Conservation (phyloP, 108 stramenopile genomes). For the Chaetoceros tenuissimus region DNA sequence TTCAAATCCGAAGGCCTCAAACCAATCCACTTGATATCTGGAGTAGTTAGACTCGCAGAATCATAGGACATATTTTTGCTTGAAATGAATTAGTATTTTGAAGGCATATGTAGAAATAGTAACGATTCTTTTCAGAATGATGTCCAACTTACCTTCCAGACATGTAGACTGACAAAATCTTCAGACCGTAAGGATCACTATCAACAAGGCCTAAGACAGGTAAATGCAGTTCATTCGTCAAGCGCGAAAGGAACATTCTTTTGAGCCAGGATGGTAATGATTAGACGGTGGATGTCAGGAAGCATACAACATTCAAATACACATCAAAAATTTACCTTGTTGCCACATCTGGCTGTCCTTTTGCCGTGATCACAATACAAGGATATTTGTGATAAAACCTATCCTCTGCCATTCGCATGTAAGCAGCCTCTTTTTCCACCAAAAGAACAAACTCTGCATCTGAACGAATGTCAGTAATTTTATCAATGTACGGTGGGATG, state of each 20-base stretch:
- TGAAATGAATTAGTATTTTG: too few species aligned
- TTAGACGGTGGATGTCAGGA: neutral
- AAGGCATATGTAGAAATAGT: too few species aligned
- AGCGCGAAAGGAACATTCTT: constrained; percentile 78
- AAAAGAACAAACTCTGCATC: constrained; percentile 95
- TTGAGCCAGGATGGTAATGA: constrained; percentile 1
- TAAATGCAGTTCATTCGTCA: constrained; percentile 82
- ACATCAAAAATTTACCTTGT: too few species aligned
- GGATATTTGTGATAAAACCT: constrained; percentile 95
- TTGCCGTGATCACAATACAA: constrained; percentile 97
- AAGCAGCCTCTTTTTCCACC: constrained; percentile 98
- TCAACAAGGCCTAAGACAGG: constrained; percentile 96
- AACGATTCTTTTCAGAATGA: too few species aligned
- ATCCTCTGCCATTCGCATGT: constrained; percentile 97
- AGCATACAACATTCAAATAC: neutral
- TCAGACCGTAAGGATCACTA: constrained; percentile 96
- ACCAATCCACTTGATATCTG: constrained; percentile 96
- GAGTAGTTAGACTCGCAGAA: constrained; percentile 90
- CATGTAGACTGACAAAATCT: constrained; percentile 95
- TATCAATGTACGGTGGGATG: constrained; percentile 96
- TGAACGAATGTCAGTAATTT: constrained; percentile 85
- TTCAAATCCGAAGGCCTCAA: constrained; percentile 90
- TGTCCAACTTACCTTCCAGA: too few species aligned
- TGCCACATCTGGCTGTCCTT: constrained; percentile 96
- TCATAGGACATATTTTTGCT: constrained; percentile 97